Evolutionary conservation across 73 alveolate species (phyloP), one percentile per base, ranked within the genome.

Genomic region (Symbiodinium pilosum): DNA sequence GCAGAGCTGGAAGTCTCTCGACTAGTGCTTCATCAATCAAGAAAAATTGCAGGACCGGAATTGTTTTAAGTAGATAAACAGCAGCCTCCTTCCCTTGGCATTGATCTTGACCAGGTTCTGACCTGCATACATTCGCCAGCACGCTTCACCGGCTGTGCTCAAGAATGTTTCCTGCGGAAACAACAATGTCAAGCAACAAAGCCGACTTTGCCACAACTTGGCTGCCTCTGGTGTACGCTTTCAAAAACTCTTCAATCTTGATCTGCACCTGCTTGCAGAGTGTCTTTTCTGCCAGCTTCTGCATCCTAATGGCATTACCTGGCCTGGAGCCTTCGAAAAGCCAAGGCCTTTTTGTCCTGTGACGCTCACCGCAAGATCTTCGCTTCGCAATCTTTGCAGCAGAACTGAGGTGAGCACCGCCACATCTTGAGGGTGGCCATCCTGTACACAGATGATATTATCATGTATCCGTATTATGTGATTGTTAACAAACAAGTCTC

Each of bases 81-180:
- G 59, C 52, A 18, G 56, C 88, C 97, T 68, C 97, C 39, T 91
- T 20, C 97, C 97, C 71, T 84, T 47, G 6, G 97, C 97, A 43
- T 91, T 91, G 97, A 91, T 91, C 81, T 91, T 91, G 54, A 91
- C 89, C 52, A 91, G 81, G 64, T 91, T 91, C 54, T 91, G 97
- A 26, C 88, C 88, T 81, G 88, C 54, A 1, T 4, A 64, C 38
- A 47, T 14, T 47, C 59, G 59, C 14, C 59, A 47, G 14, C 59
- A 9, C 59, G 59, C 59, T 14, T 47, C 21, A 47, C 59, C 59
- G 59, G 59, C 14, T 14, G 59, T 6, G 6, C 59, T 47, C 59
- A 14, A 47, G n/a, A n/a, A n/a, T n/a, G n/a, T n/a, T n/a, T n/a
- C n/a, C n/a, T n/a, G n/a, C n/a, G n/a, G n/a, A n/a, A n/a, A n/a